phyloP scores from a whole-genome alignment of 805 yeast genomes.

The Myxozyma nipponensis region DNA sequence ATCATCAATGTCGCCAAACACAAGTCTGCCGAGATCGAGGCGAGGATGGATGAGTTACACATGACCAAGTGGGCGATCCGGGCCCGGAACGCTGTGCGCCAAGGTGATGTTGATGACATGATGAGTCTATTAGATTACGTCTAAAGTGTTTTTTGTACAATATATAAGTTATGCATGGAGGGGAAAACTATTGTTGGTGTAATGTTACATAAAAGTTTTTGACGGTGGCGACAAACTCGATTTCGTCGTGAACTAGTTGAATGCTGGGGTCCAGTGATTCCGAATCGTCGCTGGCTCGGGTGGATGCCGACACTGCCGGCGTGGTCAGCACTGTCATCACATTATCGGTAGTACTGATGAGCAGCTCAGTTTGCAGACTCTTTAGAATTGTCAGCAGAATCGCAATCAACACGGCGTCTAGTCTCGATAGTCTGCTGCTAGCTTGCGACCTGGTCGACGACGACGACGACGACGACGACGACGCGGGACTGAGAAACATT shows the following conservation, averaged over 20 bases:
- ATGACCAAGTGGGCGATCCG: constrained; percentile 6
- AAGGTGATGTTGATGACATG: not conserved
- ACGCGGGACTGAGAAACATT: constrained; percentile 29
- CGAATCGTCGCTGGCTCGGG: constrained; percentile 34
- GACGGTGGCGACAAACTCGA: constrained; percentile 12
- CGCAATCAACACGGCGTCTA: constrained; percentile 53
- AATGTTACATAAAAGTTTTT: constrained; percentile 6
- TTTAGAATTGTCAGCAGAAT: constrained; percentile 52
- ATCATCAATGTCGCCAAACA: constrained; percentile 24
- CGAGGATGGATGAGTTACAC: not conserved
- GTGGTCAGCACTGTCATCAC: constrained; percentile 23
- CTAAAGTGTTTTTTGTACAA: not conserved
- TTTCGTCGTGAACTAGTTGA: not conserved
- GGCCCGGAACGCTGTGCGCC: constrained; percentile 3
- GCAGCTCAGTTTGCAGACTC: constrained; percentile 50
- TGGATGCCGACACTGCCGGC: constrained; percentile 47
- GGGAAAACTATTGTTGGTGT: not conserved
- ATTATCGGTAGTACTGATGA: constrained; percentile 25
- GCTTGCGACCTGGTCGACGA: not conserved
- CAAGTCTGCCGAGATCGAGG: constrained; percentile 9
- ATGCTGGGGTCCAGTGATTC: not conserved
- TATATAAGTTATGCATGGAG: not conserved
- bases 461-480: not conserved
- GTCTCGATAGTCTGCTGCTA: constrained; percentile 1
- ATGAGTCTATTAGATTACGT: not conserved